Conservation (phyloP, 2,329 filamentous ascomycete species). For the Aspergillus sp. region DNA sequence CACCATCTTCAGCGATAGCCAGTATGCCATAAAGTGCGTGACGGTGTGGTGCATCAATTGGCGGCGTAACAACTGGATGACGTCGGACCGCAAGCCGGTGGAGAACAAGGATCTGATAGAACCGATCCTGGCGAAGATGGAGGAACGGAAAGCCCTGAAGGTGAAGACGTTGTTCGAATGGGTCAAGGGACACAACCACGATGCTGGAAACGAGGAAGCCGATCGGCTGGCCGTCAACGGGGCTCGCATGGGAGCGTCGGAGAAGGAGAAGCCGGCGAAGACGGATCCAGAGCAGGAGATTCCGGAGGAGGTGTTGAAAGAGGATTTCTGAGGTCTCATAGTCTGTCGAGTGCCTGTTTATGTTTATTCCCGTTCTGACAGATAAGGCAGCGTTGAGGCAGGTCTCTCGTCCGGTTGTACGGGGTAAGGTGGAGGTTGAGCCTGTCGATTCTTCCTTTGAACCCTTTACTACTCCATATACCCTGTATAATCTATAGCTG, state of each 20-base stretch:
- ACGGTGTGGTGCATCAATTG: conserved; percentile 75
- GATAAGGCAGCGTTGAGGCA: no score
- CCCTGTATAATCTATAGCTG: no score
- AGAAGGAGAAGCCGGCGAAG: no score
- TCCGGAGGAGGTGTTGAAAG: conserved; percentile 19
- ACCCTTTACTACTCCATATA: no score
- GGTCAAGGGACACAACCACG: conserved; percentile 75
- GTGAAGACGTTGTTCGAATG: conserved; percentile 65
- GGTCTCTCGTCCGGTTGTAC: no score
- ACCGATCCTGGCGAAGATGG: conserved; percentile 60
- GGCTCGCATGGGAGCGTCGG: conserved; percentile 37
- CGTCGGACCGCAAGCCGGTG: conserved; percentile 58
- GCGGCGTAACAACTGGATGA: conserved; percentile 69
- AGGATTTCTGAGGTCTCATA: conserved; percentile 21
- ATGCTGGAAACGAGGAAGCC: conserved; percentile 69
- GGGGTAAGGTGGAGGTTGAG: no score
- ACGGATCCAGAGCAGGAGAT: conserved; percentile 16
- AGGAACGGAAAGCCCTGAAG: conserved; percentile 53
- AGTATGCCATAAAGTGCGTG: conserved; percentile 82
- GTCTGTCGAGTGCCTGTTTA: not conserved
- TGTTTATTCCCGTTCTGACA: not conserved
- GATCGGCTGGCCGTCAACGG: conserved; percentile 67
- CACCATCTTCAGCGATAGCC: conserved; percentile 77
- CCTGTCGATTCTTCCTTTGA: no score
- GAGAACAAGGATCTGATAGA: conserved; percentile 81